Base-by-base conservation (phyloP, 805 yeast genomes). In the Metschnikowia kofuensis region DNA sequence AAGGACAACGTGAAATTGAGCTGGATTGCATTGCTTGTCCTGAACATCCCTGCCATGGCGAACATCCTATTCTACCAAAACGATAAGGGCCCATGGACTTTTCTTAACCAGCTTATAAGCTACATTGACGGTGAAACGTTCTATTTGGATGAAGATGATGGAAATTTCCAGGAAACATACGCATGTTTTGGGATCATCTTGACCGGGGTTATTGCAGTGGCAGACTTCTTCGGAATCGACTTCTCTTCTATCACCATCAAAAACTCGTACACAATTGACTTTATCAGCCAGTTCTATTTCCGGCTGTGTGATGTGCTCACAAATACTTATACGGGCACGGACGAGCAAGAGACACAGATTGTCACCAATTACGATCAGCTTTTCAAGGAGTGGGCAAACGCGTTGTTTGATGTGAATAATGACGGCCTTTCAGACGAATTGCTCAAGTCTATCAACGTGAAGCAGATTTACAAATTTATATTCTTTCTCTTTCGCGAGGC, bases 381-480 rank as follows among this genome's bases (percentile, higher is more conserved):
- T 11, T 39, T 51, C 84, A 35, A 80, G 39, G 85, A 81, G 26
- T 92, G 98, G 98, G 78, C 87, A 40, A 69, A 78, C 28, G 91
- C 94, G 1, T 65, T 92, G 37, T 90, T 87, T 66, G 91, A 89
- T 52, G 83, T 72, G 39, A 54, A 54, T 42, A 72, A 70, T 47
- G 78, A 87, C 31, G 96, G 97, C 3, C 80, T 91, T 35, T 84
- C 96, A 0, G 97, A 92, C 65, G 91, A 87, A 39, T 67, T 90
- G 51, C 80, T 91, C 60, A 78, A 83, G 55, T 72, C 82, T 10
- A 79, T 87, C 1, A 74, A 84, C 7, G 78, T 85, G 14, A 79
- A 80, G 55, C 91, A 88, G 49, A 79, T 87, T 44, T 79, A 86
- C 52, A 74, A 76, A 35, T 66, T 91, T 32, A 77, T 90, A 15